Conservation (phyloP, 2,329 filamentous ascomycete genomes). For the Epichloe elymi region DNA sequence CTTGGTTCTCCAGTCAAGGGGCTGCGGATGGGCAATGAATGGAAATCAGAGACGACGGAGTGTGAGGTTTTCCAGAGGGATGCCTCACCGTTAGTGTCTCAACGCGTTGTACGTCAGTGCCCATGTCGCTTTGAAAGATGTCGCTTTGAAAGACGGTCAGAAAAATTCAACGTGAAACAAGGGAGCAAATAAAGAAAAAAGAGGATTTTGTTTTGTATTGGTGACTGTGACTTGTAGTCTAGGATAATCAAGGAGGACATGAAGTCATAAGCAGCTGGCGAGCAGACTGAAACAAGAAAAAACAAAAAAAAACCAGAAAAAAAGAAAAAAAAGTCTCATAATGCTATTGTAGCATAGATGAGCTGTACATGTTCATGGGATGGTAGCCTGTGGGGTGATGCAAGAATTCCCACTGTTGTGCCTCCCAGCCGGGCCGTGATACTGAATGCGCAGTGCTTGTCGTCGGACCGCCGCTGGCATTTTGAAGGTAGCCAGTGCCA, state of each 20-base stretch:
- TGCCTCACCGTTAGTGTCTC: background rate
- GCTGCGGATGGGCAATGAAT: background rate
- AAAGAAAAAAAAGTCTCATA: background rate
- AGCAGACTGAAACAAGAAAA: background rate
- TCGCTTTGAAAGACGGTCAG: background rate
- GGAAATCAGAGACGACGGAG: background rate
- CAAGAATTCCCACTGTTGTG: constrained; percentile 3
- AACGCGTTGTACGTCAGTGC: background rate
- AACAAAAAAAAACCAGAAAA: no score
- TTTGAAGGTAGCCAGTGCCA: background rate
- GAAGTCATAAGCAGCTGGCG: background rate
- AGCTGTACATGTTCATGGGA: constrained; percentile 1
- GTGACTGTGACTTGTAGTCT: background rate
- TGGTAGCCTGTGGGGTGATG: constrained; percentile 1
- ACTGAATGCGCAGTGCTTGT: background rate
- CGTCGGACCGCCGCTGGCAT: background rate
- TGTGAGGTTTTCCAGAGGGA: background rate
- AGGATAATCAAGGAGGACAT: background rate
- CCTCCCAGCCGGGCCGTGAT: constrained; percentile 1
- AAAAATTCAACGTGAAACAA: no score
- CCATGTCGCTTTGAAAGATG: background rate
- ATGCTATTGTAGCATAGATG: background rate
- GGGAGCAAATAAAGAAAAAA: no score
- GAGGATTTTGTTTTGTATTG: no score
- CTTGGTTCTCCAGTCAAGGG: background rate